These are phyloP conservation scores for Avena eriantha DNA, from an alignment of 176 grass and related monocot genomes.

Conservation along the genomic window DNA sequence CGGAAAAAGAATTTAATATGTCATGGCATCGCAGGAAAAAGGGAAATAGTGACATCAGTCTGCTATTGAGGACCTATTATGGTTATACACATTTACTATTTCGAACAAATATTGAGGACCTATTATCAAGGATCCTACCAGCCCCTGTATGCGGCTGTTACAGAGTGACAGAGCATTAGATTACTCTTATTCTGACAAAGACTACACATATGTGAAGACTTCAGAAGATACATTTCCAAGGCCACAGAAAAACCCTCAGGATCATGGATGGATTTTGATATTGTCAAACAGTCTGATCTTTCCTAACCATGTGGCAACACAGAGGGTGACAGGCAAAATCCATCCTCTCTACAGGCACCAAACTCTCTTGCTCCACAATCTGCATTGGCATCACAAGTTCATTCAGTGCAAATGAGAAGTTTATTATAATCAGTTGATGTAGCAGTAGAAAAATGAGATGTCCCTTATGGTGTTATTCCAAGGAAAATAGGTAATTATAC, in stretches of 20 bases:
- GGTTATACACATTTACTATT: background rate
- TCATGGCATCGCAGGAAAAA: background rate
- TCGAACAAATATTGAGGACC: background rate
- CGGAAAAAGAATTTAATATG: too few species aligned
- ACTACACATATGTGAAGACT: background rate
- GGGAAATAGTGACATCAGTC: background rate
- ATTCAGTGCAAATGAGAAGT: background rate
- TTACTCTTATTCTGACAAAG: background rate
- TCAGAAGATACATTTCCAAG: background rate
- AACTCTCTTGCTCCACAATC: too few species aligned
- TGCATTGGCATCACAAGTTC: conserved; percentile 28
- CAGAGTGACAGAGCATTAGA: background rate
- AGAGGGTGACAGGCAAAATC: conserved; percentile 53
- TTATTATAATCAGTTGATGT: too few species aligned
- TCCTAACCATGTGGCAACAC: conserved; percentile 79
- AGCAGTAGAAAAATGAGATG: too few species aligned
- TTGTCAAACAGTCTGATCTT: conserved; percentile 78
- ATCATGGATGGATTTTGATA: conserved; percentile 61
- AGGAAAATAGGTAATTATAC: background rate
- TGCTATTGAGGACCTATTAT: background rate
- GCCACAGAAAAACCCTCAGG: background rate
- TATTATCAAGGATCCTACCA: background rate
- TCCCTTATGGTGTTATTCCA: too few species aligned
- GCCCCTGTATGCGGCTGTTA: background rate
- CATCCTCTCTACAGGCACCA: conserved; percentile 48